Evolutionary conservation across 2,329 filamentous ascomycete genomes (phyloP).

Genomic region (Fusarium abutilonis): DNA sequence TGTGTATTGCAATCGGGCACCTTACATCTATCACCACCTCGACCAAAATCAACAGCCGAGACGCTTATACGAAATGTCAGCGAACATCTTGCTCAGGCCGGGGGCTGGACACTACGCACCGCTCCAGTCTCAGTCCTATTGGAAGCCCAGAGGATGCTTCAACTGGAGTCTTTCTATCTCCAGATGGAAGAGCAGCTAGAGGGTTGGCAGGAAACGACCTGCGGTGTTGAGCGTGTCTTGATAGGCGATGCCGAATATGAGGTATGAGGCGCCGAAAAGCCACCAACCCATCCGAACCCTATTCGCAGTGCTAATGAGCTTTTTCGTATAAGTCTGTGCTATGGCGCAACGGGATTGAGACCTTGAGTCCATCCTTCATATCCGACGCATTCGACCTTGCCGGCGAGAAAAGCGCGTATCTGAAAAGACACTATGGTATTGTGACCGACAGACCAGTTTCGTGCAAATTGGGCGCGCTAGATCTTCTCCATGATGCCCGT

Average conservation of each 20-base stretch:
- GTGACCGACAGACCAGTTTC: constrained; percentile 51
- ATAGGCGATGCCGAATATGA: too few species aligned
- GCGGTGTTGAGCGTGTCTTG: constrained; percentile 45
- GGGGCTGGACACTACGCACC: background rate
- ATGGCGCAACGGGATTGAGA: constrained; percentile 56
- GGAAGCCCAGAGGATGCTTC: constrained; percentile 49
- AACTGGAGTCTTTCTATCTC: constrained; percentile 55
- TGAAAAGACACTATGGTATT: constrained; percentile 52
- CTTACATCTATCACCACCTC: constrained; percentile 55
- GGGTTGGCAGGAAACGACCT: constrained; percentile 50
- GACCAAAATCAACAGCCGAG: constrained; percentile 39
- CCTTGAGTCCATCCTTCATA: constrained; percentile 48
- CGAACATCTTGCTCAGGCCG: background rate
- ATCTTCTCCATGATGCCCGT: constrained; percentile 49
- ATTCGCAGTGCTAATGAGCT: too few species aligned
- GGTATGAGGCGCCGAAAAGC: too few species aligned
- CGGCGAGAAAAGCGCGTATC: constrained; percentile 18
- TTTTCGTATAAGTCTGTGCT: constrained; percentile 51
- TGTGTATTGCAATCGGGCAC: constrained; percentile 55
- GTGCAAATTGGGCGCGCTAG: constrained; percentile 54
- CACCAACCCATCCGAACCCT: too few species aligned
- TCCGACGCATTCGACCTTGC: constrained; percentile 50
- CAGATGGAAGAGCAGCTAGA: constrained; percentile 51
- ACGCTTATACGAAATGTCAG: constrained; percentile 4
- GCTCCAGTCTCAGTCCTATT: constrained; percentile 41